Conservation (phyloP, 306 rosid genomes). For the Prunus kanzakura region DNA sequence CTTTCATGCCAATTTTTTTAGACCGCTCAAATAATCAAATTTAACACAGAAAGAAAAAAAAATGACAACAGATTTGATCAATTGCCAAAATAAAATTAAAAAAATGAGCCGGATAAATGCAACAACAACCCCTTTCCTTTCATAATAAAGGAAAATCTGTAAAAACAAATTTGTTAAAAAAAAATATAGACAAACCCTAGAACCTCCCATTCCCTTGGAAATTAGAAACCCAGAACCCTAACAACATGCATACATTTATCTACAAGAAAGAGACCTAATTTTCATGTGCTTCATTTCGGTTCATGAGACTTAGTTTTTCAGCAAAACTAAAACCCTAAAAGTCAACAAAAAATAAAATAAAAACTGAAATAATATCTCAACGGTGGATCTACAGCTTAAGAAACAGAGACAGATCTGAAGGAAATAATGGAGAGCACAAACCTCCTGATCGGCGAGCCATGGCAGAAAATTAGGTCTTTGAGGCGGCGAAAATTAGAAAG, state of each 20-base stretch:
- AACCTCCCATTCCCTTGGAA: background rate
- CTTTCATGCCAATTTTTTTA: background rate
- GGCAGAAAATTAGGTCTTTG: conserved; percentile 11
- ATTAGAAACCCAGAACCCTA: background rate
- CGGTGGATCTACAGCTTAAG: background rate
- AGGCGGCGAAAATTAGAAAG: background rate
- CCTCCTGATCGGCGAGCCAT: conserved; percentile 60
- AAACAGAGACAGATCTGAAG: background rate
- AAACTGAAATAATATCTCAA: background rate
- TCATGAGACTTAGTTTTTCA: too few species aligned
- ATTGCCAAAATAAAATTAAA: too few species aligned
- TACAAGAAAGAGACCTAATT: background rate
- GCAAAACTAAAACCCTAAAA: conserved; percentile 30
- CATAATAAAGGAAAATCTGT: too few species aligned
- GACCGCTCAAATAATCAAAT: background rate
- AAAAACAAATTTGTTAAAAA: background rate
- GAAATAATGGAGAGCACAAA: background rate
- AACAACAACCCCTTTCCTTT: background rate
- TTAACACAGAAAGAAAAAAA: background rate
- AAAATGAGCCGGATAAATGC: background rate
- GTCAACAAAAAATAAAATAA: background rate
- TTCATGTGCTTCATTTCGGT: background rate
- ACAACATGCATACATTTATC: background rate
- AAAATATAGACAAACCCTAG: background rate
- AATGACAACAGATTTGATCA: background rate